phyloP scores from a whole-genome alignment of 1,139 yeast genomes.

The Kurtzmaniella quercitrusa region DNA sequence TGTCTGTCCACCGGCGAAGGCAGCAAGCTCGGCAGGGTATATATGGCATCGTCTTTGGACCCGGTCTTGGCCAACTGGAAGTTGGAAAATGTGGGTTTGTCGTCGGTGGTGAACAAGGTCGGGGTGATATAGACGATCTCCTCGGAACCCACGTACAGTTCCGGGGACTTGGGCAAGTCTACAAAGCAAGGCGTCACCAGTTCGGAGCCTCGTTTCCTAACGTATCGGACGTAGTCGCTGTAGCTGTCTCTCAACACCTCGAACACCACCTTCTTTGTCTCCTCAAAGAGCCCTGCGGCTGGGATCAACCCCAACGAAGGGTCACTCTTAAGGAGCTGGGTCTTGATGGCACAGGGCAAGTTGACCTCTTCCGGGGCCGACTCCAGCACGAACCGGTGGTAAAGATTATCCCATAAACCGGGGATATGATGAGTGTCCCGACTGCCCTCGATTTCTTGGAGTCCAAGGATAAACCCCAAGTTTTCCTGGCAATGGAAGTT shows the following conservation, averaged over 20 bases:
- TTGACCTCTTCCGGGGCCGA: slow-evolving; percentile 33
- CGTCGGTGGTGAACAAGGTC: neutral
- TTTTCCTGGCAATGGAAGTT: slow-evolving; percentile 35
- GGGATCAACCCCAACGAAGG: slow-evolving; percentile 8
- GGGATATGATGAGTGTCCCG: neutral
- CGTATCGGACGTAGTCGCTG: slow-evolving; percentile 26
- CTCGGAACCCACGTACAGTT: slow-evolving; percentile 2
- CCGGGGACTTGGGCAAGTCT: slow-evolving; percentile 7
- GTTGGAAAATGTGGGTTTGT: slow-evolving; percentile 4
- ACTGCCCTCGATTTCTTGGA: slow-evolving; percentile 15
- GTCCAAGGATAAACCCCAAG: slow-evolving; percentile 29
- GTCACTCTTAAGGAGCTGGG: slow-evolving; percentile 4
- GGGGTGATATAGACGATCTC: slow-evolving; percentile 3
- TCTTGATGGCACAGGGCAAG: slow-evolving; percentile 22
- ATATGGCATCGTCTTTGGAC: slow-evolving; percentile 1
- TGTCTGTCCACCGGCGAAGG: slow-evolving; percentile 5
- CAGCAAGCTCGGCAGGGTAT: slow-evolving; percentile 8
- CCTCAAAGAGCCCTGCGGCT: slow-evolving; percentile 8
- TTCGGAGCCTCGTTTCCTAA: slow-evolving; percentile 9
- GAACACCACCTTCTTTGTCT: slow-evolving; percentile 23
- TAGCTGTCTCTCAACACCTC: slow-evolving; percentile 32
- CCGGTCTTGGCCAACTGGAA: slow-evolving; percentile 4
- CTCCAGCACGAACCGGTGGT: slow-evolving; percentile 20
- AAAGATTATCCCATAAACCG: slow-evolving; percentile 23
- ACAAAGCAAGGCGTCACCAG: slow-evolving; percentile 5